Evolutionary conservation across 768 basidiomycete species (phyloP).

Genomic region (Candolleomyces eurysporus): DNA sequence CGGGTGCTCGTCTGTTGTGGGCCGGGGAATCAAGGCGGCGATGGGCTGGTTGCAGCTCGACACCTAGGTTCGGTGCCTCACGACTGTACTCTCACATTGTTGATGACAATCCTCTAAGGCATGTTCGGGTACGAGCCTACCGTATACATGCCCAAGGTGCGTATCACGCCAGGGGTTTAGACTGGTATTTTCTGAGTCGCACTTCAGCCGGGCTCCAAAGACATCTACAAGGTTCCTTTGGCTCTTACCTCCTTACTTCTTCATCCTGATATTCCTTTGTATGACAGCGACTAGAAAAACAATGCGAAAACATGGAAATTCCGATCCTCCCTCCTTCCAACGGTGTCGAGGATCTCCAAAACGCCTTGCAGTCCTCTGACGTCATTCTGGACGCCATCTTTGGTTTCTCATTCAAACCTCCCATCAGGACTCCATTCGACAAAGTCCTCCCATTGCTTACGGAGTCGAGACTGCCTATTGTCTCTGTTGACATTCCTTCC

Average conservation of each 20-base stretch:
- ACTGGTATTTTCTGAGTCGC: not conserved
- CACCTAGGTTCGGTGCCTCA: conserved; percentile 65
- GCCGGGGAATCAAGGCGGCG: conserved; percentile 96
- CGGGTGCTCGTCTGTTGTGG: conserved; percentile 95
- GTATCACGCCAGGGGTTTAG: not conserved
- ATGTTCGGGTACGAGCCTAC: conserved; percentile 91
- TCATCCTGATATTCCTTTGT: not conserved
- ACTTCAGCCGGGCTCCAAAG: conserved; percentile 81
- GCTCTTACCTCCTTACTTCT: not conserved
- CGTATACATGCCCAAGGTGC: conserved; percentile 92
- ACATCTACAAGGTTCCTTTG: conserved; percentile 73
- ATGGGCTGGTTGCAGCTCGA: conserved; percentile 93
- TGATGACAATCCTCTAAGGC: conserved; percentile 38
- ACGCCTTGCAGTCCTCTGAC: conserved; percentile 60
- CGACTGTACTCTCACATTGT: not conserved
- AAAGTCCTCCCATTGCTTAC: conserved; percentile 64
- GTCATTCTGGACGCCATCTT: conserved; percentile 95
- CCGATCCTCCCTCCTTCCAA: conserved; percentile 56
- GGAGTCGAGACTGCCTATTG: conserved; percentile 69
- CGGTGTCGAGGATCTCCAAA: conserved; percentile 43
- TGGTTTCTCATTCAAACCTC: conserved; percentile 95
- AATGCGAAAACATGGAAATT: conserved; percentile 89
- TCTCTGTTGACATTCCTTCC: conserved; percentile 94
- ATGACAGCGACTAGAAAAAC: conserved; percentile 69
- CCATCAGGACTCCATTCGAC: conserved; percentile 88